Conservation (phyloP, 441 rosid species). For the Eutrema salsugineum region DNA sequence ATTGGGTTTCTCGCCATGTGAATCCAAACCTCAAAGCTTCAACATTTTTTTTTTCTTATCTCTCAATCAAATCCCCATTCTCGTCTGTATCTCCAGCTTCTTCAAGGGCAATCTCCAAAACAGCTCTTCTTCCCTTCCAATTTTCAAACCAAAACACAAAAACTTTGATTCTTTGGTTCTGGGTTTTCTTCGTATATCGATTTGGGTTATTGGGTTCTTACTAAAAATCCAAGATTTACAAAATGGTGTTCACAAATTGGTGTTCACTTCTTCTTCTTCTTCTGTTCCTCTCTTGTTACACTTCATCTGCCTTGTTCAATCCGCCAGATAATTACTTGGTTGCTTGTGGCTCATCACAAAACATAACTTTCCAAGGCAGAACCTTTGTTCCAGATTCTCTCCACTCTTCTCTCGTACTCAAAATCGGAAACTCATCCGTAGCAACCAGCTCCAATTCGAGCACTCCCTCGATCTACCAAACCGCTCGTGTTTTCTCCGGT, state of each 20-base stretch:
- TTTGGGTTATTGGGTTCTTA: conserved; percentile 27
- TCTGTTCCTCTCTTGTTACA: conserved; percentile 34
- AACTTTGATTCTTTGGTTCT: background rate
- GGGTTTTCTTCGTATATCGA: conserved; percentile 4
- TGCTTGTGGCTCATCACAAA: conserved; percentile 76
- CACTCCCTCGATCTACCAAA: conserved; percentile 56
- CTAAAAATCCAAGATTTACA: conserved; percentile 5
- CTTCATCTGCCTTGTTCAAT: conserved; percentile 46
- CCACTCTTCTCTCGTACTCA: conserved; percentile 54
- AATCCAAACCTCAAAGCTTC: conserved; percentile 19
- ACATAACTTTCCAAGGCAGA: conserved; percentile 62
- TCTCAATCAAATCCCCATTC: background rate
- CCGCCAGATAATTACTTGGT: conserved; percentile 81
- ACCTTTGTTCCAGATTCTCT: conserved; percentile 72
- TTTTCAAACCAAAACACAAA: background rate
- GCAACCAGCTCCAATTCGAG: conserved; percentile 42
- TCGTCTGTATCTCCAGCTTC: background rate
- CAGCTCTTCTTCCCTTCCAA: background rate
- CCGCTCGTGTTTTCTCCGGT: conserved; percentile 77
- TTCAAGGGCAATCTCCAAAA: conserved; percentile 1
- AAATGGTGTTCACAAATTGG: conserved; percentile 26
- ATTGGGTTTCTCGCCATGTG: conserved; percentile 15
- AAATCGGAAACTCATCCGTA: conserved; percentile 48
- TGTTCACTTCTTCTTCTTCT: conserved; percentile 33
- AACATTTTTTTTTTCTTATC: background rate